Conservation (phyloP, 2,329 filamentous ascomycete genomes). For the Thermoascus crustaceus region DNA sequence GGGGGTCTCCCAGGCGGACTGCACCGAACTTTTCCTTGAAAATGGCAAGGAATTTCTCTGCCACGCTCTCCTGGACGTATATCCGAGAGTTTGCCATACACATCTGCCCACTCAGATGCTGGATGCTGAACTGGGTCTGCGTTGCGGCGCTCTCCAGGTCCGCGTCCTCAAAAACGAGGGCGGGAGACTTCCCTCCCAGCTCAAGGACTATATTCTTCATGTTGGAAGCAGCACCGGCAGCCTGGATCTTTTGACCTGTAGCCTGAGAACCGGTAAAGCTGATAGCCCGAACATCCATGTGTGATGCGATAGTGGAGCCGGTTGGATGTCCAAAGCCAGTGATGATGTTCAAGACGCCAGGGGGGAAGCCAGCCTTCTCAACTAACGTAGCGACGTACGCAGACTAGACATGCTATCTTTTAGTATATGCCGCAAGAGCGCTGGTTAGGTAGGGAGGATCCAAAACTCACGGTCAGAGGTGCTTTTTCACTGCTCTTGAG, state of each 20-base stretch:
- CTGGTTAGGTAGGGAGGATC: background rate
- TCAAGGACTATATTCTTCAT: slow-evolving; percentile 29
- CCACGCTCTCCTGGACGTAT: slow-evolving; percentile 76
- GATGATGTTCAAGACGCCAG: slow-evolving; percentile 43
- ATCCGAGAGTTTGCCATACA: slow-evolving; percentile 59
- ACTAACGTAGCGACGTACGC: slow-evolving; percentile 29
- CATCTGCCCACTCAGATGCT: slow-evolving; percentile 49
- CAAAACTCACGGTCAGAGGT: slow-evolving; percentile 45
- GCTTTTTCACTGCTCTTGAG: slow-evolving; percentile 57
- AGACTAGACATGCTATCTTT: slow-evolving; percentile 15
- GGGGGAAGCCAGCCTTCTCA: slow-evolving; percentile 36
- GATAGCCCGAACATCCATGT: slow-evolving; percentile 54
- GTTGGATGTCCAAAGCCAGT: slow-evolving; percentile 57
- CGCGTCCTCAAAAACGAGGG: slow-evolving; percentile 29
- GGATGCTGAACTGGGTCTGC: slow-evolving; percentile 42
- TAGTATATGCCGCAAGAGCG: background rate
- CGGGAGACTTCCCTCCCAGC: slow-evolving; percentile 28
- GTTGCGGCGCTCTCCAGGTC: slow-evolving; percentile 39
- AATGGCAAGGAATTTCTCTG: slow-evolving; percentile 68
- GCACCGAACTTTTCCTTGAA: slow-evolving; percentile 66
- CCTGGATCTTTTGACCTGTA: slow-evolving; percentile 47
- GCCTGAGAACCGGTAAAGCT: slow-evolving; percentile 54
- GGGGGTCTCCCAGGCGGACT: slow-evolving; percentile 74
- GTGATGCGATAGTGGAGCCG: slow-evolving; percentile 39
- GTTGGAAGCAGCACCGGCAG: slow-evolving; percentile 26